Conservation (phyloP, 163 green algal genomes). For the Trebouxiophyceae sp. region DNA sequence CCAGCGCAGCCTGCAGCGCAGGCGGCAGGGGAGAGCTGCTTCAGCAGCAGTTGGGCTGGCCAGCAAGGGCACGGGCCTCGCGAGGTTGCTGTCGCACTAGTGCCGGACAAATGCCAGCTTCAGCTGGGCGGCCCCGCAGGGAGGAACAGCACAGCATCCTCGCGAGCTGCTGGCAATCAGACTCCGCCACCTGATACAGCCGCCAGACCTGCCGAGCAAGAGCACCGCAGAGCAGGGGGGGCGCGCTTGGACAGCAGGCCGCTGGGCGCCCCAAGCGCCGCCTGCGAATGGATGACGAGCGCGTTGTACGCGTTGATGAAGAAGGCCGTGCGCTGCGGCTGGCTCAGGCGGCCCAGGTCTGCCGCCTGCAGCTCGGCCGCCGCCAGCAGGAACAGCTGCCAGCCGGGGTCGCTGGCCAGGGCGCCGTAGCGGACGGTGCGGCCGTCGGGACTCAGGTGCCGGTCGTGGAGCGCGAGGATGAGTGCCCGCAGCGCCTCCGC, state of each 20-base stretch:
- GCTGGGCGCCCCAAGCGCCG: not conserved
- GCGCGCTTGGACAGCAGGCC: too few species aligned
- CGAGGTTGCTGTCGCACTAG: too few species aligned
- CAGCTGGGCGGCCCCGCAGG: too few species aligned
- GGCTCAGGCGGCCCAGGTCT: slow-evolving; percentile 48
- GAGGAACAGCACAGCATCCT: too few species aligned
- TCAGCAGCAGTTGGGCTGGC: too few species aligned
- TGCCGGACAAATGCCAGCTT: too few species aligned
- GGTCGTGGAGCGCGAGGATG: slow-evolving; percentile 73
- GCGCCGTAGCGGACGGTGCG: slow-evolving; percentile 53
- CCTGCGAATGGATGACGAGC: slow-evolving; percentile 23
- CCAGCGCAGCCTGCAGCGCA: slow-evolving; percentile 35
- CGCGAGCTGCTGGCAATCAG: too few species aligned
- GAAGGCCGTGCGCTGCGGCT: slow-evolving; percentile 70
- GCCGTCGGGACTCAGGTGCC: slow-evolving; percentile 60
- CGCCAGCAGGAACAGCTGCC: slow-evolving; percentile 57
- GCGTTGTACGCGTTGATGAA: slow-evolving; percentile 97
- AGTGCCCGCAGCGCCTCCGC: slow-evolving; percentile 44
- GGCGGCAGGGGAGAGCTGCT: too few species aligned
- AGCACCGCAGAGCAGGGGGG: too few species aligned
- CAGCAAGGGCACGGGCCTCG: too few species aligned
- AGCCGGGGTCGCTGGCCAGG: slow-evolving; percentile 48
- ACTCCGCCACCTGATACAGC: too few species aligned
- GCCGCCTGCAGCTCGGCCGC: slow-evolving; percentile 80
- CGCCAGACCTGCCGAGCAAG: too few species aligned